phyloP scores from a whole-genome alignment of 768 basidiomycete genomes.

The Suillus clintonianus region DNA sequence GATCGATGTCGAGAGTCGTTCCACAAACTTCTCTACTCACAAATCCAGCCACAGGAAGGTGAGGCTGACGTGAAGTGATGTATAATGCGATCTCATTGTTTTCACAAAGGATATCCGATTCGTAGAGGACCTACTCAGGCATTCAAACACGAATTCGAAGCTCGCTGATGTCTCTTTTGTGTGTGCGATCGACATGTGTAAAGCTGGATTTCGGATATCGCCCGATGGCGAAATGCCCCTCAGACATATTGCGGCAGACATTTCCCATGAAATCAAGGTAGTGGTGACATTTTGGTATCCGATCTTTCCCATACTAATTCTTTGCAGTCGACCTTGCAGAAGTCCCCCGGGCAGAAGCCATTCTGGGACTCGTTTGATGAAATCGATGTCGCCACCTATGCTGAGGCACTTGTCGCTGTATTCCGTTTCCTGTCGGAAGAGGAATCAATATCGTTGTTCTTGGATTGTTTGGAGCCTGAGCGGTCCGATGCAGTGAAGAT shows the following conservation, averaged over 20 bases:
- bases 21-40: slow-evolving; percentile 28
- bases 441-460: slow-evolving; percentile 62
- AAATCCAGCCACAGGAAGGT: slow-evolving; percentile 35
- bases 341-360: slow-evolving; percentile 46
- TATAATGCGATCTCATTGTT: background rate
- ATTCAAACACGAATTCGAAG: slow-evolving; percentile 55
- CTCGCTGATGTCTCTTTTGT: slow-evolving; percentile 66
- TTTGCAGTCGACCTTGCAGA: slow-evolving; percentile 13
- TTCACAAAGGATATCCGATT: slow-evolving; percentile 51
- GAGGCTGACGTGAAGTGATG: background rate
- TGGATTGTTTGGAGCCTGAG: slow-evolving; percentile 69
- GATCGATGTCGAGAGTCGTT: slow-evolving; percentile 34
- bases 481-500: slow-evolving; percentile 82
- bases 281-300: background rate
- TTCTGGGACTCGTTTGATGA: slow-evolving; percentile 76
- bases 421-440: slow-evolving; percentile 70
- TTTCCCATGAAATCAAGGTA: slow-evolving; percentile 83
- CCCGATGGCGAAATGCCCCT: slow-evolving; percentile 62
- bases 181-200: slow-evolving; percentile 77
- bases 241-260: slow-evolving; percentile 64
- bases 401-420: slow-evolving; percentile 71
- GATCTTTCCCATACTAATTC: slow-evolving; percentile 22
- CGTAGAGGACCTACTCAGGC: slow-evolving; percentile 61
- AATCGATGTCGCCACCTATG: slow-evolving; percentile 74
- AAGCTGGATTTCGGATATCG: slow-evolving; percentile 59